Evolutionary conservation across 2,329 filamentous ascomycete genomes (phyloP).

Genomic region (Cercospora nicotianae): DNA sequence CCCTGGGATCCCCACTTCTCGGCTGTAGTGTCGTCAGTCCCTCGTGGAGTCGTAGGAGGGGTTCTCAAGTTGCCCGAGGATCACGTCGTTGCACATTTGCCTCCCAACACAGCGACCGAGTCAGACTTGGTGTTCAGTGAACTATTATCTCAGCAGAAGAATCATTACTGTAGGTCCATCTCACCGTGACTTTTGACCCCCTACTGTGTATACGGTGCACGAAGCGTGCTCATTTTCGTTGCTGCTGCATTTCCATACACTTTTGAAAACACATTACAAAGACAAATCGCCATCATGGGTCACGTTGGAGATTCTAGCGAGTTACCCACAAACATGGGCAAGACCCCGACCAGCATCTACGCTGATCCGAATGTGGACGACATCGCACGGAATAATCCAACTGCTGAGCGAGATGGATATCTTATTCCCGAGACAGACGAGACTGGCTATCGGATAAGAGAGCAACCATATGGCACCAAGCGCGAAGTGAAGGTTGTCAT

Average conservation of each 20-base stretch:
- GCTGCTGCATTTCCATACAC: neutral
- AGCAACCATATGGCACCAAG: constrained; percentile 48
- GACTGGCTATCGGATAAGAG: constrained; percentile 45
- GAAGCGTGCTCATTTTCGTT: neutral
- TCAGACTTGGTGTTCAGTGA: neutral
- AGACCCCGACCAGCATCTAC: constrained; percentile 24
- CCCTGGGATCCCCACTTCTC: neutral
- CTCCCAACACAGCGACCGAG: neutral
- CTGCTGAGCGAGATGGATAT: constrained; percentile 36
- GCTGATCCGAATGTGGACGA: constrained; percentile 29
- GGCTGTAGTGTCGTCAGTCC: neutral
- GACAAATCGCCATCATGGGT: constrained; percentile 6
- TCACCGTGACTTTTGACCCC: neutral
- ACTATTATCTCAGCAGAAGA: neutral
- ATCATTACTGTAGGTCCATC: neutral
- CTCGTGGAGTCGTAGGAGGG: neutral
- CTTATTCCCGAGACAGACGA: constrained; percentile 42
- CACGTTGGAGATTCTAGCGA: constrained; percentile 6
- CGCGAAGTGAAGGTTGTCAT: constrained; percentile 43
- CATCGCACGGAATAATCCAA: constrained; percentile 26
- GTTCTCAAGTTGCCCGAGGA: constrained; percentile 7
- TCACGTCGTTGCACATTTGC: neutral
- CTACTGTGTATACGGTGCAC: neutral
- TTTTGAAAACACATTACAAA: neutral
- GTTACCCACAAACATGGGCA: neutral